These are phyloP conservation scores for Candida sp. DNA, from an alignment of 1,139 yeast species.

Conservation along the genomic window DNA sequence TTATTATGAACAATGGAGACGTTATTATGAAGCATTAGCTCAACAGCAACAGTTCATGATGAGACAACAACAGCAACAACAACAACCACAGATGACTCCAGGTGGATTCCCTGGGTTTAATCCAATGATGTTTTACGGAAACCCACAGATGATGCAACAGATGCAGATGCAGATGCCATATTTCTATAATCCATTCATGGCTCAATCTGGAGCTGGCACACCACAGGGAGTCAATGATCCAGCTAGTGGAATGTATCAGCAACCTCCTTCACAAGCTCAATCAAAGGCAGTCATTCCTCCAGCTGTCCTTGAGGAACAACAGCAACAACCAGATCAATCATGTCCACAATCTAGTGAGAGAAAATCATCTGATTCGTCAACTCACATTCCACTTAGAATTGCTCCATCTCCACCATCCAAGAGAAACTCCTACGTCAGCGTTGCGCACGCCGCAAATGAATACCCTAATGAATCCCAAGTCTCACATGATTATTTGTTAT, in stretches of 20 bases:
- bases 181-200: constrained; percentile 11
- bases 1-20: constrained; percentile 33
- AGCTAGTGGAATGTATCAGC: constrained; percentile 1
- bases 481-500: constrained; percentile 14
- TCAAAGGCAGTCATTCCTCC: not conserved
- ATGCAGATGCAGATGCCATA: constrained; percentile 11
- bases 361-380: not conserved
- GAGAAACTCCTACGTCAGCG: not conserved
- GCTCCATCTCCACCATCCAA: not conserved
- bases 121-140: constrained; percentile 14
- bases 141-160: constrained; percentile 11
- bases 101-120: constrained; percentile 7
- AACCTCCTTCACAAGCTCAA: constrained; percentile 7
- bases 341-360: not conserved
- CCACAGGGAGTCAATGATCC: not conserved
- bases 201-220: not conserved
- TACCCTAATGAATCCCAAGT: not conserved
- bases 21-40: constrained; percentile 29
- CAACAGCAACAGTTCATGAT: constrained; percentile 24
- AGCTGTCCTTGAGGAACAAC: not conserved
- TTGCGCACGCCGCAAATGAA: not conserved
- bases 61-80: constrained; percentile 14
- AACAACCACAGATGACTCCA: constrained; percentile 15
- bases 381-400: not conserved
- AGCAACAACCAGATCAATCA: constrained; percentile 1